These are phyloP conservation scores for Gloeophyllum trabeum DNA, from an alignment of 768 basidiomycete genomes.

Conservation along the genomic window DNA sequence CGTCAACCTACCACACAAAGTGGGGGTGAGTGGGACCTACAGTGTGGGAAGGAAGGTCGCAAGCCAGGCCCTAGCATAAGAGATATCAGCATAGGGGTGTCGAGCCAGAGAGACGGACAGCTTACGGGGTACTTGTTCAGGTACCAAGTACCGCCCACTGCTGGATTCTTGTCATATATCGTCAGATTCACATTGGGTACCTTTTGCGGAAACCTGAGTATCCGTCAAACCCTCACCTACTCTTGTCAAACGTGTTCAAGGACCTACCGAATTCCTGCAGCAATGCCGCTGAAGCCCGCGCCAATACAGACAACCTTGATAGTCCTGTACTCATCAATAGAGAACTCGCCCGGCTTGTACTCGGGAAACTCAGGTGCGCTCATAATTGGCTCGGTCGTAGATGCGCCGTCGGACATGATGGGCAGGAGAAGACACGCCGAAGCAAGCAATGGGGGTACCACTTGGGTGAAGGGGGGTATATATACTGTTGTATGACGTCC, in stretches of 20 bases:
- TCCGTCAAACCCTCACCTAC: background rate
- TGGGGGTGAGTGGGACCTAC: conserved; percentile 21
- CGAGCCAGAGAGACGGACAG: too few species aligned
- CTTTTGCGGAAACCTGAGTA: conserved; percentile 2
- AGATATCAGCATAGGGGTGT: too few species aligned
- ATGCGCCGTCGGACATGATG: too few species aligned
- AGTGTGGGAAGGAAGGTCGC: conserved; percentile 48
- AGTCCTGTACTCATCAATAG: conserved; percentile 40
- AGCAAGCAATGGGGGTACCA: too few species aligned
- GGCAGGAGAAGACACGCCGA: too few species aligned
- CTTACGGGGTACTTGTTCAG: conserved; percentile 42
- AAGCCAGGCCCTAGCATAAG: conserved; percentile 35
- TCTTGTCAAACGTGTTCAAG: background rate
- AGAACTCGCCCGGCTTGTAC: conserved; percentile 27
- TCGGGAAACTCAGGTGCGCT: too few species aligned
- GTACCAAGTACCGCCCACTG: conserved; percentile 55
- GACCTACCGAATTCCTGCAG: conserved; percentile 41
- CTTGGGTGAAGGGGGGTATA: too few species aligned
- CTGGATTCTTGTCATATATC: conserved; percentile 49
- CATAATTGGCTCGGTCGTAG: too few species aligned
- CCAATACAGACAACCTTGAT: conserved; percentile 47
- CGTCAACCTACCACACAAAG: too few species aligned
- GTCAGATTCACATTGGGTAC: conserved; percentile 41
- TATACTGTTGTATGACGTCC: too few species aligned
- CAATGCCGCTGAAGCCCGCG: conserved; percentile 49